Percentiles rank a stretch among this genome's conserved stretches.
These are phyloP conservation scores for Blastobotrys serpentis DNA, from an alignment of 1,139 yeast genomes.

Conservation along the genomic window DNA sequence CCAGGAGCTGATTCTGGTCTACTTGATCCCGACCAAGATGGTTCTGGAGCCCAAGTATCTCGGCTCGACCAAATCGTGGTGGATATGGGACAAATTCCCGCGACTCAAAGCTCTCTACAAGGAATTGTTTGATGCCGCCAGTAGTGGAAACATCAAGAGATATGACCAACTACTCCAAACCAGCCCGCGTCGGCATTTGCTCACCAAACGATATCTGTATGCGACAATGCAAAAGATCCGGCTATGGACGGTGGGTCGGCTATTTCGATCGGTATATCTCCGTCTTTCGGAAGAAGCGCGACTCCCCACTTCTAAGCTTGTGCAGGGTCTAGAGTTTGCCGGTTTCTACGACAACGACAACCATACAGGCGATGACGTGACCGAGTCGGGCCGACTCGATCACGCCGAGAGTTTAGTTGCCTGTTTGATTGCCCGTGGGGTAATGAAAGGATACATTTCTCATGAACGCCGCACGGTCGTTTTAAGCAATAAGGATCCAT, in stretches of 20 bases:
- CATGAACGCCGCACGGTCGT: constrained; percentile 74
- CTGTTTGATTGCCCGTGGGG: constrained; percentile 58
- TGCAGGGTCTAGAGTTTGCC: constrained; percentile 47
- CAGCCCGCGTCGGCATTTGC: constrained; percentile 45
- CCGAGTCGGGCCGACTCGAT: constrained; percentile 36
- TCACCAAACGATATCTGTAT: constrained; percentile 62
- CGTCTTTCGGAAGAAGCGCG: constrained; percentile 42
- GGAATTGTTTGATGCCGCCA: constrained; percentile 51
- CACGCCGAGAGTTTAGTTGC: constrained; percentile 75
- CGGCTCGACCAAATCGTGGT: constrained; percentile 39
- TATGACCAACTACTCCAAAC: constrained; percentile 49
- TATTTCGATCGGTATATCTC: constrained; percentile 51
- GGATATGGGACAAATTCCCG: constrained; percentile 50
- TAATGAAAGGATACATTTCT: constrained; percentile 79
- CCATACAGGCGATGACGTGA: constrained; percentile 16
- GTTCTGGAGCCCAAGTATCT: constrained; percentile 22
- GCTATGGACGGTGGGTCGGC: constrained; percentile 50
- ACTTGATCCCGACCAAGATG: constrained; percentile 40
- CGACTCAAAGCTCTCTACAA: constrained; percentile 47
- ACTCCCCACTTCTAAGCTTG: constrained; percentile 50
- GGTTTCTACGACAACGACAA: constrained; percentile 27
- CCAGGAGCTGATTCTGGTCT: constrained; percentile 42
- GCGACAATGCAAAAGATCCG: constrained; percentile 58
- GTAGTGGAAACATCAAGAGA: constrained; percentile 52
- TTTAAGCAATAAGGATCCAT: constrained; percentile 70